Evolutionary conservation across 2,329 filamentous ascomycete species (phyloP), one percentile per base, ranked within the genome.

Genomic region (Simplicillium sp.): DNA sequence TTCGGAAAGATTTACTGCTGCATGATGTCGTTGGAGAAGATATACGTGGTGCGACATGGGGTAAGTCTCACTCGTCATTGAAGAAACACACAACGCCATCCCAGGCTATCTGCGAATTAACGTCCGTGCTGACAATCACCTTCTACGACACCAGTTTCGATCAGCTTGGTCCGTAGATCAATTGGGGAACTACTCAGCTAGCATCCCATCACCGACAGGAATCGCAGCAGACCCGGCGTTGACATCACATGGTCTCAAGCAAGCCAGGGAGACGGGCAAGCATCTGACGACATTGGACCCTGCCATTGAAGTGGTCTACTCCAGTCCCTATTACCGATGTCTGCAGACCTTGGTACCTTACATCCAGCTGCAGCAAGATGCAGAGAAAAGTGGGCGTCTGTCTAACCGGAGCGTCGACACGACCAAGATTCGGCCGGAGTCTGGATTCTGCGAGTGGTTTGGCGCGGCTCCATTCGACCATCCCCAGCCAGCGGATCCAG

Each of bases 91-190:
- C 40, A 37, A 37, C 40, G 44, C 37, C 37, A 43, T 38, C 38
- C 32, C 37, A 37, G 29, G 41, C 17, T 38, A 15, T 41, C 36
- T 43, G 36, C 42, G 44, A 42, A 44, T 34, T 40, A 38, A 42
- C 18, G 37, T 15, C 15, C 18, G 18, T 33, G 9, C 33, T 32
- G 36, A 37, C 16, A 36, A 33, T 31, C 38, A 25, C 39, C 38
- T 25, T 25, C 20, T 25, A 25, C 20, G 20, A 25, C 20, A 25
- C 20, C 37, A 94, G 89, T 95, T 94, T 63, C 87, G 92, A 47
- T 82, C 85, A 48, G 88, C 84, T 59, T 97, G 89, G 87, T 77
- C 78, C 34, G 86, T 97, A 45, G 82, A 97, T 62, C 78, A 80
- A 46, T 90, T 86, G 31, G 90, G 92, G 40, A 73, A 72, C 51